These are phyloP conservation scores for Geotrichum siamense DNA, from an alignment of 1,139 yeast genomes.

Conservation along the genomic window DNA sequence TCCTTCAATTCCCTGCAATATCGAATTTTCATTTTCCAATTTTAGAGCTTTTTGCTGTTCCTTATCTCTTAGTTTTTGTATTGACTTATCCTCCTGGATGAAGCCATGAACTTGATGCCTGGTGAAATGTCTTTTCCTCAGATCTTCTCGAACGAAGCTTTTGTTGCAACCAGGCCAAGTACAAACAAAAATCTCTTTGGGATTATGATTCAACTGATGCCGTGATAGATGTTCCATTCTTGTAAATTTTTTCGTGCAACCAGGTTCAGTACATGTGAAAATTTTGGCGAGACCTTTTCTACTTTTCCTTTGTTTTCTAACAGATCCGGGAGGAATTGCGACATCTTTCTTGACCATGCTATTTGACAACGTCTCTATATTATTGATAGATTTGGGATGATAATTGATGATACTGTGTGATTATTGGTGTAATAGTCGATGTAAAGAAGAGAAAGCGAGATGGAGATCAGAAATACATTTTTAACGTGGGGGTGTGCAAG, in stretches of 20 bases:
- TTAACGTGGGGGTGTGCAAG: no score
- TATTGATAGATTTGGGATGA: no score
- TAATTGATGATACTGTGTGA: no score
- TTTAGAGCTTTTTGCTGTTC: not conserved
- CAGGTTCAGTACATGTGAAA: conserved; percentile 43
- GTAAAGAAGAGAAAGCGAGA: no score
- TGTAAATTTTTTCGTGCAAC: conserved; percentile 56
- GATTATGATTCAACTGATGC: conserved; percentile 17
- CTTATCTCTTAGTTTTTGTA: not conserved
- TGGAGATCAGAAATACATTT: no score
- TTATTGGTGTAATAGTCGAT: no score
- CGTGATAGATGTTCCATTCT: conserved; percentile 39
- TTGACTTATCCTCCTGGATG: conserved; percentile 3
- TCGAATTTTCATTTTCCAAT: not conserved
- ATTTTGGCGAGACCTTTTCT: conserved; percentile 33
- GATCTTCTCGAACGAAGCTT: conserved; percentile 17
- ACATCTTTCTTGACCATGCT: no score
- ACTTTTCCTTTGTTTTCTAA: conserved; percentile 22
- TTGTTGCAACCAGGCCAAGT: conserved; percentile 16
- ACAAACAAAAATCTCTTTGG: conserved; percentile 15
- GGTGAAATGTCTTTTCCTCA: conserved; percentile 15
- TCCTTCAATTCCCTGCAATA: conserved; percentile 4
- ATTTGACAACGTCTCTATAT: no score
- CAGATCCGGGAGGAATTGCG: no score
- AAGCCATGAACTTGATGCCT: conserved; percentile 10